Conservation (phyloP, 1,139 yeast genomes). For the Blastobotrys elegans region DNA sequence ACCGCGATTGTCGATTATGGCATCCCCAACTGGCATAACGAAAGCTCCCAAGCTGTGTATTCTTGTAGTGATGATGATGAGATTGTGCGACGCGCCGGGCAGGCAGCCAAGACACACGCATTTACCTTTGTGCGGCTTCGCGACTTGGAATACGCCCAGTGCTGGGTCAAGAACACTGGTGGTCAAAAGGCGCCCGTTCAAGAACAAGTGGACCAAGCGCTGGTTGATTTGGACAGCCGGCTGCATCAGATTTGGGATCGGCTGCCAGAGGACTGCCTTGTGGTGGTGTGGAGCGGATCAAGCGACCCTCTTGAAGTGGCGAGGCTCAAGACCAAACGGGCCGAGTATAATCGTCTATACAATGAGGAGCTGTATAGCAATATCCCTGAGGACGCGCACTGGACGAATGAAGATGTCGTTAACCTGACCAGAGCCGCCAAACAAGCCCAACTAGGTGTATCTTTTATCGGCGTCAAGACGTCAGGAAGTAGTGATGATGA, state of each 20-base stretch:
- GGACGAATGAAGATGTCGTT: conserved; percentile 48
- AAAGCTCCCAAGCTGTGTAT: conserved; percentile 36
- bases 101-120: conserved; percentile 35
- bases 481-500: conserved; percentile 8
- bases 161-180: conserved; percentile 17
- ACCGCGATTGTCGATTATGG: conserved; percentile 37
- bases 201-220: conserved; percentile 8
- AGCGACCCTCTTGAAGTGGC: conserved; percentile 56
- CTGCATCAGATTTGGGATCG: conserved; percentile 46
- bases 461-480: conserved; percentile 45
- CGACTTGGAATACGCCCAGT: conserved; percentile 49
- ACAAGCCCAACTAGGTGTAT: conserved; percentile 52
- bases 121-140: conserved; percentile 53
- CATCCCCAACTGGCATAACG: conserved; percentile 34
- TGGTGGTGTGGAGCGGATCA: conserved; percentile 58
- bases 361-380: conserved; percentile 42
- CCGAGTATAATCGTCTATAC: conserved; percentile 41
- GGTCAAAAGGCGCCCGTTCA: conserved; percentile 9
- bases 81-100: conserved; percentile 39
- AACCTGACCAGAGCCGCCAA: conserved; percentile 30
- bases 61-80: conserved; percentile 58
- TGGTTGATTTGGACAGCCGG: conserved; percentile 39
- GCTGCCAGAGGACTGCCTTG: conserved; percentile 54
- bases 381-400: conserved; percentile 38
- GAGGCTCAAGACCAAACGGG: conserved; percentile 42